Evolutionary conservation across 108 stramenopile species (phyloP), one percentile per base, ranked within the genome.

Genomic region (Cyclotella baltica): DNA sequence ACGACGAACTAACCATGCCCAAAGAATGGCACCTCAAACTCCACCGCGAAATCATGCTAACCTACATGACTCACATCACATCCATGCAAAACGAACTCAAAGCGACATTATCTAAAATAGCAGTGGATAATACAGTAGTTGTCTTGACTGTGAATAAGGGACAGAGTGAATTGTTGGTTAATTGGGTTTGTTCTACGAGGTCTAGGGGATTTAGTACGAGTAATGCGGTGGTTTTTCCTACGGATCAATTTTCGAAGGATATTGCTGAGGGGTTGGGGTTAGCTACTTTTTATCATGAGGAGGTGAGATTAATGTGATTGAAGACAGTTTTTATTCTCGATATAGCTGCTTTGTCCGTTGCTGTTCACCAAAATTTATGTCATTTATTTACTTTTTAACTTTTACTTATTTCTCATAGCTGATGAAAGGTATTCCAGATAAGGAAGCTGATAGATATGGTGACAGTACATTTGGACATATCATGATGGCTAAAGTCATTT

Each of bases 401-500:
- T n/a, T n/a, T n/a, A n/a, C n/a, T n/a, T n/a, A n/a, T n/a, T n/a
- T n/a, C n/a, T n/a, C 40, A n/a, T 22, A 16, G 16, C 33, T 18
- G 33, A 30, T 38, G n/a, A 29, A n/a, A n/a, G n/a, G n/a, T n/a
- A n/a, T n/a, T n/a, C n/a, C n/a, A n/a, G n/a, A n/a, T n/a, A n/a
- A n/a, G n/a, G n/a, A n/a, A n/a, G n/a, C n/a, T n/a, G n/a, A n/a
- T 29, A 31, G 58, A 3, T 97, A 96, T 64, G 91, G 84, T 1
- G 96, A 97, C 81, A 31, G 30, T 0, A 91, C 70, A 2, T 97
- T 95, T 72, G 78, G 73, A 5, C 52, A 40, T 20, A 95, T 97
- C 85, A 96, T 97, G 97, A 83, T 94, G 83, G 85, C 90, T 29
- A 97, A 97, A 80, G 84, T 91, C 2, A 67, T 92, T 25, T 88